Evolutionary conservation across 2,329 filamentous ascomycete species (phyloP), one percentile per base, ranked within the genome.

Genomic region (Xylariaceae sp.): DNA sequence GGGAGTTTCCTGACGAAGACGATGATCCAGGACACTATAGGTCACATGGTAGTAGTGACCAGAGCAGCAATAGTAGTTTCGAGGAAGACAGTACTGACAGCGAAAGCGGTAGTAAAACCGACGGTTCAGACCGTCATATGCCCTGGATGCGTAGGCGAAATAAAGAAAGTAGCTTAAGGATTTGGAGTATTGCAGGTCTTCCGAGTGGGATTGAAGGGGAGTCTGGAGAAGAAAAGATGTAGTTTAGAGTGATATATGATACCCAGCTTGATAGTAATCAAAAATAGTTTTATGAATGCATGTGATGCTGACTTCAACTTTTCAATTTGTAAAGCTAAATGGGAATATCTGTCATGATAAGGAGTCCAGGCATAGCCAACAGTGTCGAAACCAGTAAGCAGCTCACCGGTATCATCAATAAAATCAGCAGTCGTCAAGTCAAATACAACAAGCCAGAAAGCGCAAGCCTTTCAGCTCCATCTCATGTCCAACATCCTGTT

Each of bases 401-500:
- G 55, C 26, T 53, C 48, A 34, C 50, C 29, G 46, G 55, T 34
- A 49, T 12, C 58, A 40, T 58, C 44, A 57, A 46, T 65, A 36
- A 31, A 58, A 24, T 41, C 19, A 48, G 47, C 36, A 36, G 49
- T 19, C 9, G 8, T 34, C 31, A 39, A 36, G 28, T 46, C 34
- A 39, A 33, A 26, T 52, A 34, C 21, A 33, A 8, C 39, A 55
- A 49, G 11, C 28, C 11, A 31, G 21, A 5, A 43, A 14, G 11
- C 12, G 17, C 21, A n/a, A 19, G 55, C 56, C 64, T 66, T 23
- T 65, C 69, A 63, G 63, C 75, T 67, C 83, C 82, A 86, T 23
- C 65, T 64, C 54, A 74, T 74, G 69, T 87, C 85, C 34, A 90
- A 60, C 14, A 77, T 62, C 29, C 64, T 68, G 52, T 80, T 82